Conservation (phyloP, 306 rosid genomes). For the Cucumis melo region DNA sequence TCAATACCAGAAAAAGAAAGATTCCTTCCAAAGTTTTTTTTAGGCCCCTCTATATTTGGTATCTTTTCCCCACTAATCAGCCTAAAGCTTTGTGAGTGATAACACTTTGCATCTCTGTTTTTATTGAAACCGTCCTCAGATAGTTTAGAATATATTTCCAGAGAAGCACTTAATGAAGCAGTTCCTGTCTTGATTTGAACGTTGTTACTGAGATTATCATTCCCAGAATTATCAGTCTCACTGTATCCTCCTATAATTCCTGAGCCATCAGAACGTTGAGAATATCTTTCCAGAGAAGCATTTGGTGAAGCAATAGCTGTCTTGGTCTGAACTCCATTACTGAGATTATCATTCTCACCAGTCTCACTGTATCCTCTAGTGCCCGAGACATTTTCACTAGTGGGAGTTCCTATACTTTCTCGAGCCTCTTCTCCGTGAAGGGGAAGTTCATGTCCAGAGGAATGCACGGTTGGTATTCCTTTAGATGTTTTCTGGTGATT, state of each 20-base stretch:
- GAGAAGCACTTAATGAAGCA: conserved; percentile 49
- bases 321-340: conserved; percentile 16
- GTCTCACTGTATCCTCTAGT: conserved; percentile 18
- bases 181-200: conserved; percentile 27
- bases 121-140: conserved; percentile 36
- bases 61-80: conserved; percentile 36
- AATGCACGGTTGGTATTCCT: neutral
- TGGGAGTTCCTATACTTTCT: conserved; percentile 17
- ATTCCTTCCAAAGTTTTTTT: conserved; percentile 41
- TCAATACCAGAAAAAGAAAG: conserved; percentile 65
- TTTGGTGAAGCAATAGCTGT: conserved; percentile 24
- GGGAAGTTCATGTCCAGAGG: conserved; percentile 14
- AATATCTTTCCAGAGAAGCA: conserved; percentile 49
- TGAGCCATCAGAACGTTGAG: conserved; percentile 32
- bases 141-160: conserved; percentile 53
- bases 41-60: conserved; percentile 23
- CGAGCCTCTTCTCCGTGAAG: conserved; percentile 22
- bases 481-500: conserved; percentile 17
- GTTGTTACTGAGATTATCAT: conserved; percentile 1
- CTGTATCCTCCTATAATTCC: conserved; percentile 13
- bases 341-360: neutral
- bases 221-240: conserved; percentile 6
- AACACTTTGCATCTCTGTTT: conserved; percentile 25
- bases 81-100: conserved; percentile 44
- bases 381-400: conserved; percentile 16